Base-by-base conservation (phyloP, 2,329 filamentous ascomycete genomes). In the Fusarium odoratissimum region DNA sequence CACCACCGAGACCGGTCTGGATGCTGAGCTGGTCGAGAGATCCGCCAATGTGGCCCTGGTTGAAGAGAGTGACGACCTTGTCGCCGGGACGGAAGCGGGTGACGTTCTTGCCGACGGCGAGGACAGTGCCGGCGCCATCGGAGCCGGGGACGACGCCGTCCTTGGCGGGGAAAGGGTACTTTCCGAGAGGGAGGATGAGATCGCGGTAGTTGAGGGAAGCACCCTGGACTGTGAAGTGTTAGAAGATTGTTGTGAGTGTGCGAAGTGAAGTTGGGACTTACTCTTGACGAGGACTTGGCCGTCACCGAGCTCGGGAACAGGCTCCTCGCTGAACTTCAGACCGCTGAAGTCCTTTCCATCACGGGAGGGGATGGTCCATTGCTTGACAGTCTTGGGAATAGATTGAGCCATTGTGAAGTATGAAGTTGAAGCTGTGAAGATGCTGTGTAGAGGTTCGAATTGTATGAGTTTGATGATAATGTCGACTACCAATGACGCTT, bases 231-330 rank as follows among this genome's bases (percentile, higher is more conserved):
- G 25, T 63, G 8, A n/a, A 12, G 57, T 12, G 57, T 77, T 68
- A 71, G 69, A 33, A 16, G 23, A 25, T 25, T 25, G 23, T 25
- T 25, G 23, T 25, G 23, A 25, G 23, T 25, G 23, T 25, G 23
- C 23, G 23, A 25, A 25, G n/a, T 42, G 23, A 30, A 33, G 23
- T 28, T 21, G 46, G 31, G 21, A 76, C 80, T 40, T 62, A 82
- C 81, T 60, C 80, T 91, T 92, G 74, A 95, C 90, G 38, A 95
- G 86, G 10, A 94, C 91, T 31, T 95, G 90, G 69, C 88, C 88
- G 60, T 94, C 91, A 51, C 92, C 92, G 3, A 92, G 78, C 72
- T 89, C 82, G 19, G 91, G 90, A 6, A 93, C 77, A 2, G 86
- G 85, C 52, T 87, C 82, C 73, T 90, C 85, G 66, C 86, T 82